phyloP scores from a whole-genome alignment of 305 asterid species.

The Caryopteris hybrid region DNA sequence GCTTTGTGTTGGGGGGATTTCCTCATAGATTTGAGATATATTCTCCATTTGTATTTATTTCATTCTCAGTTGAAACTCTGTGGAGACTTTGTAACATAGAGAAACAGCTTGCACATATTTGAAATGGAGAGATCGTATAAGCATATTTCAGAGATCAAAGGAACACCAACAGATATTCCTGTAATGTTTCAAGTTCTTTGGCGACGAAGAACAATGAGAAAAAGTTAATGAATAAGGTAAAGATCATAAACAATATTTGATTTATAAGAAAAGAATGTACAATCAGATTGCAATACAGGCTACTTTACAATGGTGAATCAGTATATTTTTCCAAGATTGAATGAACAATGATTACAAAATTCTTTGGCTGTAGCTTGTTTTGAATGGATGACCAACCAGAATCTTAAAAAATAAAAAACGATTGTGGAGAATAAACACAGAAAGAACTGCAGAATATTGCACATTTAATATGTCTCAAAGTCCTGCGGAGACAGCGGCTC shows the following conservation, averaged over 20 bases:
- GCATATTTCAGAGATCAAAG: background rate
- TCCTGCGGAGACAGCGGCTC: no score
- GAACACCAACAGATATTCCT: no score
- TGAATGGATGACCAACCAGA: background rate
- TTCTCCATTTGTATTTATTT: slow-evolving; percentile 37
- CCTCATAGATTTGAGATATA: slow-evolving; percentile 24
- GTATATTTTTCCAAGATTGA: background rate
- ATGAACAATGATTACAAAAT: background rate
- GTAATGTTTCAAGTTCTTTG: background rate
- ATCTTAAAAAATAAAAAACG: background rate
- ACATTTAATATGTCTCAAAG: background rate
- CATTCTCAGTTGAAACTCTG: slow-evolving; percentile 29
- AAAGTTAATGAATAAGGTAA: no score
- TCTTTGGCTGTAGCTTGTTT: background rate
- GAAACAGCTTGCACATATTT: slow-evolving; percentile 36
- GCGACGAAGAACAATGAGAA: no score
- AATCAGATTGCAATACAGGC: background rate
- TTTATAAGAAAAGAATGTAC: background rate
- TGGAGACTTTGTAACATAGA: slow-evolving; percentile 54
- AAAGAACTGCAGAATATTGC: background rate
- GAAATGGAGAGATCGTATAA: slow-evolving; percentile 24
- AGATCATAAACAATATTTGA: no score
- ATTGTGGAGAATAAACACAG: background rate
- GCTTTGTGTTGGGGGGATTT: slow-evolving; percentile 31
- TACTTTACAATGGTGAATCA: background rate